Evolutionary conservation across 2,329 filamentous ascomycete species (phyloP), one percentile per base, ranked within the genome.

Genomic region (Annulohypoxylon truncatum): DNA sequence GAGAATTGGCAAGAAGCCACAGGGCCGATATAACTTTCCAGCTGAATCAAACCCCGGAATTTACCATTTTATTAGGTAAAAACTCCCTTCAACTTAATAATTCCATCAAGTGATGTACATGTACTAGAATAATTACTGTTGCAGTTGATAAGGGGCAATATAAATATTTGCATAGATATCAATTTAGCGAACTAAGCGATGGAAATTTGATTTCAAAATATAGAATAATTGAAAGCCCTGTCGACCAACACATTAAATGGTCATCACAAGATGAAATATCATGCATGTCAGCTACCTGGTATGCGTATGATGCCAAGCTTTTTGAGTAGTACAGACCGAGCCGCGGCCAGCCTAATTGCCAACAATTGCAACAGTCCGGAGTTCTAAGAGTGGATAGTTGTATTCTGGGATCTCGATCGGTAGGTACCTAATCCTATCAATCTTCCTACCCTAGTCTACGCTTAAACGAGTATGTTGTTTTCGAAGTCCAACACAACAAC

Each of bases 251-350:
- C n/a, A 26, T 3, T 46, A 13, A 29, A 29, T 29, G 7, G 48
- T 13, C 2, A 24, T 22, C 48, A 52, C 18, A 13, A 22, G 28
- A 38, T 52, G 13, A 29, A 51, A 22, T 33, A 31, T 13, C 28
- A 50, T 50, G 50, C 33, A 53, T 40, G 35, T 53, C 33, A 42
- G 33, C 35, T 2, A 20, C 24, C n/a, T n/a, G n/a, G n/a, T n/a
- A 24, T 13, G 22, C 6, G 13, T 26, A 22, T 24, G 38, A 54
- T 18, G 35, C 52, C 52, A 54, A 54, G 35, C 38, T 44, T 29
- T 22, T 13, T 29, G 29, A 12, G 52, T 56, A 48, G 54, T 29
- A 48, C 42, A 48, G 47, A 33, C 54, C 13, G 22, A 22, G 10
- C 18, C 33, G 38, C 26, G 44, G 26, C 24, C 22, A 48, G 24